Conservation (phyloP, 108 stramenopile genomes). For the Nitzschia sp. region DNA sequence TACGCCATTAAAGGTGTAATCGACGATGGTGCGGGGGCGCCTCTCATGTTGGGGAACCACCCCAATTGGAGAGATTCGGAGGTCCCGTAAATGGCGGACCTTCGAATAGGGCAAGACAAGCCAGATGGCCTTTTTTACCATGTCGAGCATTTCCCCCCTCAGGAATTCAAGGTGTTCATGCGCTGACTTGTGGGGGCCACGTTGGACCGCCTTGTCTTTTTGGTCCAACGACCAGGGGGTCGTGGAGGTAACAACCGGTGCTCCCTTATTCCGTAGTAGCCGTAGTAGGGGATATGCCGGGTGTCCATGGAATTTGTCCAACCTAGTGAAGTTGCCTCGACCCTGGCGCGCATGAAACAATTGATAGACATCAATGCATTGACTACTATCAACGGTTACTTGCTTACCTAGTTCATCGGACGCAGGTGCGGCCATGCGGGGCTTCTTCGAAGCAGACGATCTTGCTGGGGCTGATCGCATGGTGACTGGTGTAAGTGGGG, state of each 20-base stretch:
- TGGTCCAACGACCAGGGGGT: conserved; percentile 9
- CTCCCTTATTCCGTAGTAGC: conserved; percentile 25
- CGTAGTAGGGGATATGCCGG: conserved; percentile 25
- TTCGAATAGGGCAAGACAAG: conserved; percentile 26
- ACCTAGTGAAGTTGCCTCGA: too few species aligned
- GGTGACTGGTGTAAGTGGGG: too few species aligned
- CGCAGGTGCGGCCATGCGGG: too few species aligned
- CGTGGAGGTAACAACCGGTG: conserved; percentile 32
- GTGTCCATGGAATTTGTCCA: too few species aligned
- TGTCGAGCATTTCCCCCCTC: conserved; percentile 14
- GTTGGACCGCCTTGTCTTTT: not conserved
- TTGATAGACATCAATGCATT: too few species aligned
- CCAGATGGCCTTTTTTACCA: conserved; percentile 31
- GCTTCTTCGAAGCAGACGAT: too few species aligned
- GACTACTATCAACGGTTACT: too few species aligned
- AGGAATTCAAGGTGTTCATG: not conserved
- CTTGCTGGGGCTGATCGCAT: too few species aligned
- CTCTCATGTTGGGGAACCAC: conserved; percentile 39
- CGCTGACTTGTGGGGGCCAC: conserved; percentile 28
- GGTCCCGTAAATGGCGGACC: conserved; percentile 12
- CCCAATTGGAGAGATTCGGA: conserved; percentile 30
- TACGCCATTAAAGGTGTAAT: conserved; percentile 33
- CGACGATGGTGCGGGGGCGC: conserved; percentile 33
- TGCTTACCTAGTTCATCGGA: too few species aligned
- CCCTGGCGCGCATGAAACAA: too few species aligned